These are phyloP conservation scores for Chlorella sorokiniana DNA, from an alignment of 139 green algal species.

Conservation along the genomic window DNA sequence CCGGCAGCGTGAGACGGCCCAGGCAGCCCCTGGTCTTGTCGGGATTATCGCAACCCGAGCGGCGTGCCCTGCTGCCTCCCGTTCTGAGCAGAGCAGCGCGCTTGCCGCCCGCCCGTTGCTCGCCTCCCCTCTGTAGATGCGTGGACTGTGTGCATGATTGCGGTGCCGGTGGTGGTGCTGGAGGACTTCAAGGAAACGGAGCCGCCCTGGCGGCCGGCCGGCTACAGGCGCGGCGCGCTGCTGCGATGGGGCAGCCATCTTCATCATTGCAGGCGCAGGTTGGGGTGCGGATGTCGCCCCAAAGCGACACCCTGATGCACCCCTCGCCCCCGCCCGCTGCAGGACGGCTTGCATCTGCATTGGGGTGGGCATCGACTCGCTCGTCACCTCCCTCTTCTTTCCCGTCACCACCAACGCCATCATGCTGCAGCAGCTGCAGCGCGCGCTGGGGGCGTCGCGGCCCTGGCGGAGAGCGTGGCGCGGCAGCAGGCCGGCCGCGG, in stretches of 20 bases:
- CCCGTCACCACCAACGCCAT: background rate
- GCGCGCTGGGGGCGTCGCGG: background rate
- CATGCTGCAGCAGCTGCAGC: background rate
- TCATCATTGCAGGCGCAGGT: too few relatives aligned
- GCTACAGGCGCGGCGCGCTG: background rate
- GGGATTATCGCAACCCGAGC: too few relatives aligned
- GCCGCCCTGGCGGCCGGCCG: background rate
- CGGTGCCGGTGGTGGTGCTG: background rate
- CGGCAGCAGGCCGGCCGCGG: background rate
- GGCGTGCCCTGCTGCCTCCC: background rate
- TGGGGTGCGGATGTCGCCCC: background rate
- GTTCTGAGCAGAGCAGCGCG: background rate
- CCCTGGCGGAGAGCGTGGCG: background rate
- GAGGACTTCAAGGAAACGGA: background rate
- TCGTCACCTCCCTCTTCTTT: background rate
- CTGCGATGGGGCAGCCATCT: too few relatives aligned
- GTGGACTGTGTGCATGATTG: background rate
- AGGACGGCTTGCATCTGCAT: conserved; percentile 1
- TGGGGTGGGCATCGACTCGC: background rate
- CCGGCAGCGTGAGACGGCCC: too few relatives aligned
- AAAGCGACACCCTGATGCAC: background rate
- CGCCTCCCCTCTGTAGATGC: background rate
- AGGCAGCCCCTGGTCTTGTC: too few relatives aligned
- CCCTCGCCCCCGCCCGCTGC: background rate
- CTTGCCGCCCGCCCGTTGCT: too few relatives aligned